Evolutionary conservation across 352 stramenopile species (phyloP).

Genomic region (Globisporangium uncinulatum): DNA sequence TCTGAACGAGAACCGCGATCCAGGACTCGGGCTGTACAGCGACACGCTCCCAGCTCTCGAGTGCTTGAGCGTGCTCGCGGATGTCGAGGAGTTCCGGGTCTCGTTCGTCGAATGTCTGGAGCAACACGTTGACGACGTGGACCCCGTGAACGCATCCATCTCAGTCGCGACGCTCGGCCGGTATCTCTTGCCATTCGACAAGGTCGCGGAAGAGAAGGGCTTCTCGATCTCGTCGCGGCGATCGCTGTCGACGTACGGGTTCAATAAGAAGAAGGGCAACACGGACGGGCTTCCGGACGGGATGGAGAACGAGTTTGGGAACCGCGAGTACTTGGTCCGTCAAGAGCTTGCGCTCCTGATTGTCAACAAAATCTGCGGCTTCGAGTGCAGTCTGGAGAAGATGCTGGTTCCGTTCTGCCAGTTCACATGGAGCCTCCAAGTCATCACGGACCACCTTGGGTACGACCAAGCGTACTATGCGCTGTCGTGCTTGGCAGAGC

Average conservation of each 20-base stretch:
- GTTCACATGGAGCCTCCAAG: constrained; percentile 78
- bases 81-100: constrained; percentile 47
- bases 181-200: constrained; percentile 73
- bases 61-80: constrained; percentile 61
- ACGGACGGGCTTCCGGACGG: constrained; percentile 20
- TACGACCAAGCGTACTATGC: constrained; percentile 80
- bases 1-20: constrained; percentile 73
- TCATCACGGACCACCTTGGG: constrained; percentile 72
- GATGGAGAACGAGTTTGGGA: constrained; percentile 73
- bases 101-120: constrained; percentile 65
- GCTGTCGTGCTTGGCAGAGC: constrained; percentile 65
- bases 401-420: constrained; percentile 72
- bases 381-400: constrained; percentile 63
- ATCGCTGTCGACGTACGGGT: constrained; percentile 70
- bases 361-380: constrained; percentile 75
- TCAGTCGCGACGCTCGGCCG: constrained; percentile 68
- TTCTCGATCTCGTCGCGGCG: constrained; percentile 75
- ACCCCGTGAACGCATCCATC: constrained; percentile 60
- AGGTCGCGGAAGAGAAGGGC: constrained; percentile 31
- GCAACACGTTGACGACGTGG: constrained; percentile 48
- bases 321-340: constrained; percentile 65
- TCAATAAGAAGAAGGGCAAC: constrained; percentile 52
- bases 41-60: constrained; percentile 71
- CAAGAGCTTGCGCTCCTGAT: constrained; percentile 75
- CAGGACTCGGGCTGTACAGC: constrained; percentile 64